phyloP scores from a whole-genome alignment of 768 basidiomycete species.

The Scleroderma bovista region DNA sequence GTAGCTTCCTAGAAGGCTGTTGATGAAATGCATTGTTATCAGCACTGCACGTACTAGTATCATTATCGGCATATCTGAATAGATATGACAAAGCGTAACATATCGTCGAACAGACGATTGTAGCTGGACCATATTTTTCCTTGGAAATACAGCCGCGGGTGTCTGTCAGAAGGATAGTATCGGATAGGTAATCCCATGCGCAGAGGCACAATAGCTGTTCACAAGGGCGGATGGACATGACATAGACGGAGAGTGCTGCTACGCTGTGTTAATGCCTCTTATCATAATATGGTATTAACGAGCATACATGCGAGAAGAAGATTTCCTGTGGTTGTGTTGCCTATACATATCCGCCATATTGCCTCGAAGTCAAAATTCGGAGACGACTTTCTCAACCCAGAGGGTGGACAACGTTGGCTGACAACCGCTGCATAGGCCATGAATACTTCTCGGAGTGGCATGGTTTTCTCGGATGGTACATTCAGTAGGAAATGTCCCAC shows the following conservation, averaged over 20 bases:
- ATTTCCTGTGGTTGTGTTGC: constrained; percentile 19
- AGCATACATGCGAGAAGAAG: constrained; percentile 40
- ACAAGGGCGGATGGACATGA: constrained; percentile 25
- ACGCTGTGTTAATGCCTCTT: constrained; percentile 1
- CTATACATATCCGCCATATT: constrained; percentile 34
- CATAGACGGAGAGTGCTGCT: constrained; percentile 47
- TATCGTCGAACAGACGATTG: constrained; percentile 44
- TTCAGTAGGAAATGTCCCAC: constrained; percentile 13
- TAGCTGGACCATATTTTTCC: constrained; percentile 45
- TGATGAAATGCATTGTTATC: not conserved
- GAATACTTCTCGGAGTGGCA: constrained; percentile 30
- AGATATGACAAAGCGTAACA: constrained; percentile 45
- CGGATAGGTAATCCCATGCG: constrained; percentile 40
- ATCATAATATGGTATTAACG: not conserved
- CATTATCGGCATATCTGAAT: constrained; percentile 19
- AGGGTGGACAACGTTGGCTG: constrained; percentile 9
- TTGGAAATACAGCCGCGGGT: constrained; percentile 40
- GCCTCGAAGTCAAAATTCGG: constrained; percentile 25
- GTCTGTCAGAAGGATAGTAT: constrained; percentile 43
- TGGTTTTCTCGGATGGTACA: not conserved
- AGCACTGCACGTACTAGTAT: constrained; percentile 21
- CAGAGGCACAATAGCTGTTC: constrained; percentile 42
- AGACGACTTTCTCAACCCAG: constrained; percentile 2
- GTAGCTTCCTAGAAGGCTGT: constrained; percentile 9
- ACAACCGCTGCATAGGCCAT: constrained; percentile 31